These are phyloP conservation scores for Chrysoporthe austroafricana DNA, from an alignment of 2,329 filamentous ascomycete species.

Conservation along the genomic window DNA sequence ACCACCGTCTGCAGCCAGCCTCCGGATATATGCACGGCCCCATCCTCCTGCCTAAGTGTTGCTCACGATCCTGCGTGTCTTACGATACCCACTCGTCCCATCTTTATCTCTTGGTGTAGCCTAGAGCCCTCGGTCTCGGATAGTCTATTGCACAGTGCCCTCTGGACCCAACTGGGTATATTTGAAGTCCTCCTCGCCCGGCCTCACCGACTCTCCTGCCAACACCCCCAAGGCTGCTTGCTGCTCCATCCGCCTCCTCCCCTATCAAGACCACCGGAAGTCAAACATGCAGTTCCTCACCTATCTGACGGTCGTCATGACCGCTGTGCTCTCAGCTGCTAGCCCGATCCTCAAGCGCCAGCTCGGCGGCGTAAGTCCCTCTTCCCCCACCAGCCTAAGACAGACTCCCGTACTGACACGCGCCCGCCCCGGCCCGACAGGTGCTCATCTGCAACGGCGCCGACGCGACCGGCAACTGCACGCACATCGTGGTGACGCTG, in stretches of 20 bases:
- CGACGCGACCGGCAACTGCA: conserved; percentile 53
- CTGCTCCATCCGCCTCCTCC: neutral
- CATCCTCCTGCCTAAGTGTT: neutral
- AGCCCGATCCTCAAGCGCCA: conserved; percentile 45
- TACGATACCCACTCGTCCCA: conserved; percentile 6
- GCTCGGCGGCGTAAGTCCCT: conserved; percentile 50
- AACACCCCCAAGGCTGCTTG: neutral
- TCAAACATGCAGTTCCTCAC: conserved; percentile 23
- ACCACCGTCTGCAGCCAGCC: neutral
- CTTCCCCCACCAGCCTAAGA: neutral
- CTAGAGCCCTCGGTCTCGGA: neutral
- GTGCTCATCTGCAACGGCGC: conserved; percentile 55
- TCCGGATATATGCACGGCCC: conserved; percentile 1
- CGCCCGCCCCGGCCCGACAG: conserved; percentile 35
- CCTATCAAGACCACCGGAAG: neutral
- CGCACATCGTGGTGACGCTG: conserved; percentile 48
- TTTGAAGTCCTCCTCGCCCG: neutral
- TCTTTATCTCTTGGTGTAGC: neutral
- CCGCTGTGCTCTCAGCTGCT: conserved; percentile 25
- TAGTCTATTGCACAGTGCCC: neutral
- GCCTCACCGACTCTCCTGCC: neutral
- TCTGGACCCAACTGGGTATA: neutral
- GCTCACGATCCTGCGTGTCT: conserved; percentile 1
- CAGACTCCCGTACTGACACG: neutral
- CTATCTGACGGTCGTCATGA: conserved; percentile 16